Conservation (phyloP, 139 green algal species). For the Micromonas commoda region DNA sequence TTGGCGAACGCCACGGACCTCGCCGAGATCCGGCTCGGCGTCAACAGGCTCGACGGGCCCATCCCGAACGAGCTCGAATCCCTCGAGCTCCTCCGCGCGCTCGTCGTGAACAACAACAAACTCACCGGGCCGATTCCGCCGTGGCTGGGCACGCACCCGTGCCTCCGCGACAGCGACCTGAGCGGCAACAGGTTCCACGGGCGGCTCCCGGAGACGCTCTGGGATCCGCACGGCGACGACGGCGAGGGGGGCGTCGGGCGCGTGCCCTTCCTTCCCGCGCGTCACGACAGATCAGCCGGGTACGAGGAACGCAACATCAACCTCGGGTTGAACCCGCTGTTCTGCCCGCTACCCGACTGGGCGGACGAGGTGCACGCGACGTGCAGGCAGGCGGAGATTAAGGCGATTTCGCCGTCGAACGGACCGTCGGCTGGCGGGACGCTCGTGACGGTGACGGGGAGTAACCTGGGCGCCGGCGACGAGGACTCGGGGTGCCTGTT, state of each 20-base stretch:
- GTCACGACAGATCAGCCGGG: background rate
- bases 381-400: background rate
- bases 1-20: background rate
- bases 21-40: background rate
- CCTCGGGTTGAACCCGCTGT: constrained; percentile 17
- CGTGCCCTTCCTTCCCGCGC: background rate
- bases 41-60: constrained; percentile 6
- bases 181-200: background rate
- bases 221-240: background rate
- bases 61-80: background rate
- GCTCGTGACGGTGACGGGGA: background rate
- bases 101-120: background rate
- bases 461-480: background rate
- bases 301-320: background rate
- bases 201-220: background rate
- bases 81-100: background rate
- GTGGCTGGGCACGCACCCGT: background rate
- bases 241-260: background rate
- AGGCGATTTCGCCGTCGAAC: background rate
- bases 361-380: background rate
- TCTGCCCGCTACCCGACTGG: constrained; percentile 17
- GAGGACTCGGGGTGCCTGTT: background rate
- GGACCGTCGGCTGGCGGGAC: background rate
- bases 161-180: background rate
- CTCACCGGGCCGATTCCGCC: background rate